phyloP scores from a whole-genome alignment of 371 early-diverging fungal species.

The Saksenaea vasiformis region DNA sequence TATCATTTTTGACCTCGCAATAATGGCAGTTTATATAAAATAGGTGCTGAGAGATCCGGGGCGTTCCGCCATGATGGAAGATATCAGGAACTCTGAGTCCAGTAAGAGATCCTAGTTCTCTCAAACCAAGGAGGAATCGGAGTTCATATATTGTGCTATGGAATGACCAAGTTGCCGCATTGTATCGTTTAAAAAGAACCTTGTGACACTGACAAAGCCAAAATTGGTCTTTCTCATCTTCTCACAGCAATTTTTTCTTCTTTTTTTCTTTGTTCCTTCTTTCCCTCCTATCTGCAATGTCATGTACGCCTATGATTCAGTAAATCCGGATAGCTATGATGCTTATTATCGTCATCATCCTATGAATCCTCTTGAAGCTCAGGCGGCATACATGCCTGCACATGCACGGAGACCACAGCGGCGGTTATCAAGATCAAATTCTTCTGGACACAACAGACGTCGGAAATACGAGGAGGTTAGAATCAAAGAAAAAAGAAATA shows the following conservation, averaged over 20 bases:
- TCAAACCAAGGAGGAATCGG: too few relatives aligned
- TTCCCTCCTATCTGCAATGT: background rate
- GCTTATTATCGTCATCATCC: conserved; percentile 11
- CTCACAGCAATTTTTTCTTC: background rate
- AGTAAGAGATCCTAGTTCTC: too few relatives aligned
- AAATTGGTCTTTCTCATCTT: background rate
- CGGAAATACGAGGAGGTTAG: background rate
- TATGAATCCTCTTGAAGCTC: conserved; percentile 11
- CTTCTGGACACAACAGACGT: background rate
- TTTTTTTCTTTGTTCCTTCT: background rate
- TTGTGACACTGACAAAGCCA: background rate
- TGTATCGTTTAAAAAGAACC: background rate
- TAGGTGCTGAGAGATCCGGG: too few relatives aligned
- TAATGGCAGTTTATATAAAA: too few relatives aligned
- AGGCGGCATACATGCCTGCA: background rate
- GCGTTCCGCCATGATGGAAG: too few relatives aligned
- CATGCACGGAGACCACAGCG: background rate
- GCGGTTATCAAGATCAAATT: background rate
- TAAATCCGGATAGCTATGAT: conserved; percentile 11
- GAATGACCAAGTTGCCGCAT: too few relatives aligned
- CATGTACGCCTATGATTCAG: background rate
- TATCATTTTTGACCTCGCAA: too few relatives aligned
- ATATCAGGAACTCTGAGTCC: too few relatives aligned
- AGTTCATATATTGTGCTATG: too few relatives aligned
- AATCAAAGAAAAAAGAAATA: background rate